Evolutionary conservation across 202 grass and related monocot species (phyloP).

Genomic region (Elaeis oleifera): DNA sequence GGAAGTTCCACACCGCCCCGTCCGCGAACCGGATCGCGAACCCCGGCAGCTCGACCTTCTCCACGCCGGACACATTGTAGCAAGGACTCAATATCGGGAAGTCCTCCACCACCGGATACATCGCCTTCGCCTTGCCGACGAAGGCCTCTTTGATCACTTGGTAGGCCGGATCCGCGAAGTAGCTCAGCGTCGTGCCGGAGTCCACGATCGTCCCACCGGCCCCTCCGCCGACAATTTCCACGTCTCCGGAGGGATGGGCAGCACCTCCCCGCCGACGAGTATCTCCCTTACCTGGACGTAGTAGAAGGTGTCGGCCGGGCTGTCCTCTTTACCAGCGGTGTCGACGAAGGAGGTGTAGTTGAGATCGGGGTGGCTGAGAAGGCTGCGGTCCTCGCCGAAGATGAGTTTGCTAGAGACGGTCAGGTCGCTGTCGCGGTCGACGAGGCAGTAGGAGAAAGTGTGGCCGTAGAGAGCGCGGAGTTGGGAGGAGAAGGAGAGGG

Average conservation of each 20-base stretch:
- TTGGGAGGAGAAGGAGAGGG: slow-evolving; percentile 86
- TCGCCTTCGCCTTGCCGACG: slow-evolving; percentile 26
- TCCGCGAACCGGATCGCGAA: slow-evolving; percentile 54
- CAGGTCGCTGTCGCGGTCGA: slow-evolving; percentile 67
- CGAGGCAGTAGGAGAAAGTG: slow-evolving; percentile 95
- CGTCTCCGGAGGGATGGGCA: slow-evolving; percentile 30
- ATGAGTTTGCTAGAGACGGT: slow-evolving; percentile 70
- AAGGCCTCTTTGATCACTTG: slow-evolving; percentile 54
- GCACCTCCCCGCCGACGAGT: slow-evolving; percentile 44
- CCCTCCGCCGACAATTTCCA: slow-evolving; percentile 43
- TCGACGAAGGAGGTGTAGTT: slow-evolving; percentile 76
- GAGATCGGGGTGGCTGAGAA: slow-evolving; percentile 39
- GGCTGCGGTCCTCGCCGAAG: slow-evolving; percentile 49
- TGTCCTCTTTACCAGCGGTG: background rate
- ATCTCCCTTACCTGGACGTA: slow-evolving; percentile 57
- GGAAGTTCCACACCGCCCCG: slow-evolving; percentile 81
- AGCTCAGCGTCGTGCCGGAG: slow-evolving; percentile 90
- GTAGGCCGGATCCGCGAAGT: slow-evolving; percentile 79
- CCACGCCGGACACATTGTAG: slow-evolving; percentile 73
- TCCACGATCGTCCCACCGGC: slow-evolving; percentile 75
- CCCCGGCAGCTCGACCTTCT: slow-evolving; percentile 57
- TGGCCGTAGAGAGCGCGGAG: slow-evolving; percentile 65
- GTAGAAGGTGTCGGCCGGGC: slow-evolving; percentile 65
- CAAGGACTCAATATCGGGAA: slow-evolving; percentile 73
- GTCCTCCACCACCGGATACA: slow-evolving; percentile 40